Base-by-base conservation (phyloP, 1,284 basidiomycete species). In the Ustilago esculenta region DNA sequence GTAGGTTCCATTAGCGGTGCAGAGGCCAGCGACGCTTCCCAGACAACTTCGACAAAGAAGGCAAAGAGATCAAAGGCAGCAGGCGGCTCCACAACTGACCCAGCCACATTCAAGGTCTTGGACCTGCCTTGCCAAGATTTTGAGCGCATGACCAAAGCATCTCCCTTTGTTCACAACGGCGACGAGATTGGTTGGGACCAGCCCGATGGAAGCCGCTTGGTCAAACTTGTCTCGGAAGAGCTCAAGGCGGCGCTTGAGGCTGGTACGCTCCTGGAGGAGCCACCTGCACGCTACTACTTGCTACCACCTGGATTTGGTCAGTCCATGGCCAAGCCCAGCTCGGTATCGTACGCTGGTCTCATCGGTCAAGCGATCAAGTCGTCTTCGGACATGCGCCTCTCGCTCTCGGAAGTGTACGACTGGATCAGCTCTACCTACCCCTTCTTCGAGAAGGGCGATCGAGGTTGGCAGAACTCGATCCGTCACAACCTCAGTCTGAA, bases 361-460 rank as follows among this genome's bases (percentile, higher is more conserved):
- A 94, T 98, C 66, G 95, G 95, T 5, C 93, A 94, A 75, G 95
- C 95, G 7, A 90, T 98, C 64, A 85, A 94, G 54, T 90, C 91
- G 12, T 92, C 92, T 1, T 87, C 88, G 0, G 87, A 90, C 33
- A 90, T 92, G 72, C 89, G 91, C 33, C 87, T 98, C 29, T 93
- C 92, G 0, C 85, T 98, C 21, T 92, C 94, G 76, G 94, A 98
- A 81, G 95, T 98, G 65, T 98, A 98, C 80, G 89, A 91, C 76
- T 98, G 89, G 87, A 95, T 98, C 77, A 92, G 91, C 58, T 91
- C 90, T 34, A 92, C 92, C 5, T 94, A 93, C 82, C 94, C 95
- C 0, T 90, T 90, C 81, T 98, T 93, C 85, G 92, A 92, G 82
- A 89, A 90, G 37, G 90, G 91, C 33, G 94, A 96, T 76, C 88